These are phyloP conservation scores for Globisporangium canariense DNA, from an alignment of 352 stramenopile species.

Conservation along the genomic window DNA sequence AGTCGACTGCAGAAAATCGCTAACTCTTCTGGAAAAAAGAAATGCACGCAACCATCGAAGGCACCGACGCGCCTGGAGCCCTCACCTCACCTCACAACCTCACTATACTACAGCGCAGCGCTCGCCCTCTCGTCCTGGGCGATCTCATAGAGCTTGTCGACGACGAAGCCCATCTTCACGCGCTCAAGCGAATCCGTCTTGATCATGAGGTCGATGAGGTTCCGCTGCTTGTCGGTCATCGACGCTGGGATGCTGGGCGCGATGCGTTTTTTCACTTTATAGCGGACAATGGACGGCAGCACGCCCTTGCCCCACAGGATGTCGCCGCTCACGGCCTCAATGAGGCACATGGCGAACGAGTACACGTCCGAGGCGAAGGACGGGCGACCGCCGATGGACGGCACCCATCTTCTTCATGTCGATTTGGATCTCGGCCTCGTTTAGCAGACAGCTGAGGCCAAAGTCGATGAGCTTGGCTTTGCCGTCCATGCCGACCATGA, in stretches of 20 bases:
- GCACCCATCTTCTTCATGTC: neutral
- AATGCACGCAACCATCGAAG: too few relatives aligned
- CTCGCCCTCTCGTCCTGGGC: neutral
- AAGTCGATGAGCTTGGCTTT: constrained; percentile 17
- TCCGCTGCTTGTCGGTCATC: neutral
- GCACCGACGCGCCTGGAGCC: too few relatives aligned
- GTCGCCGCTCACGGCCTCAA: neutral
- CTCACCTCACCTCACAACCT: neutral
- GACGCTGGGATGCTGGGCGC: neutral
- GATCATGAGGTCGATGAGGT: neutral
- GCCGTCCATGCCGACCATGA: constrained; percentile 18
- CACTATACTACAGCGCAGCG: neutral
- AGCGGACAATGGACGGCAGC: neutral
- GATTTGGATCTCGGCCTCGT: constrained; percentile 6
- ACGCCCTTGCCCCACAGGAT: neutral
- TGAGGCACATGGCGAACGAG: neutral
- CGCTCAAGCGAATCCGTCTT: neutral
- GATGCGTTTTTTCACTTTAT: neutral
- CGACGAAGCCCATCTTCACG: neutral
- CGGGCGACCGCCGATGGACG: neutral
- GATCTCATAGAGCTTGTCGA: neutral
- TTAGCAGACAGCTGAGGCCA: constrained; percentile 11
- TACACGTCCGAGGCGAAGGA: constrained; percentile 10
- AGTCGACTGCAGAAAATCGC: too few relatives aligned
- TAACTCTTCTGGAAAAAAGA: too few relatives aligned